Evolutionary conservation across 345 rosid species (phyloP), one percentile per base, ranked within the genome.

Genomic region (Geranium brycei): DNA sequence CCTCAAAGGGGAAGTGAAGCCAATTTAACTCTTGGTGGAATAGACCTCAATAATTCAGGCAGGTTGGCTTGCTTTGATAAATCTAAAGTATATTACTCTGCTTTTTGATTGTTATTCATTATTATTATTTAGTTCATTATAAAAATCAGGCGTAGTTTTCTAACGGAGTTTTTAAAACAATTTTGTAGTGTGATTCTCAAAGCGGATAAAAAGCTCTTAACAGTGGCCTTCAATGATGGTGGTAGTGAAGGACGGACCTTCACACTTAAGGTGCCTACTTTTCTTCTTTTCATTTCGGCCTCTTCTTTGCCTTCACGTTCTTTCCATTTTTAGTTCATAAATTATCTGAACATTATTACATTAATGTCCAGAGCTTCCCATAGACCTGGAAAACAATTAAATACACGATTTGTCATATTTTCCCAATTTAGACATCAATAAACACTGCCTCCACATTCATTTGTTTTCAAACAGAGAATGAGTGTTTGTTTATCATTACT

Each of bases 11-110:
- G 87, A 40, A 67, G 78, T 81, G 93, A 87, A 82, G 85, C 81
- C 56, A 84, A 84, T 78, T 75, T 86, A 69, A 91, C 82, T 32
- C 89, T 87, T 58, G 93, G 93, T 64, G 89, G 93, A 61, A 87
- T 95, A 78, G 99, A 95, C 78, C 99, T 95, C 87, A 88, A 95
- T 97, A 95, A 83, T 84, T 88, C 99, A 91, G 99, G 99, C 96
- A 95, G 99, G 99, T 95, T 79, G 85, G 99, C 86, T 79, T 77
- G 70, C 79, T 75, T 71, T 76, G 77, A 67, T 60, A 17, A 61
- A 65, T 61, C 77, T 68, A 51, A 61, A 62, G 41, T 62, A 6
- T 4, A 56, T 68, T 61, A 57, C 61, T 67, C 18, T 60, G 8
- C 40, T 32, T 61, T n/a, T 57, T 23, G 53, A 8, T 6, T 47